Evolutionary conservation across 1,284 basidiomycete genomes (phyloP), one percentile per base, ranked within the genome.

Genomic region (Bjerkandera adusta): DNA sequence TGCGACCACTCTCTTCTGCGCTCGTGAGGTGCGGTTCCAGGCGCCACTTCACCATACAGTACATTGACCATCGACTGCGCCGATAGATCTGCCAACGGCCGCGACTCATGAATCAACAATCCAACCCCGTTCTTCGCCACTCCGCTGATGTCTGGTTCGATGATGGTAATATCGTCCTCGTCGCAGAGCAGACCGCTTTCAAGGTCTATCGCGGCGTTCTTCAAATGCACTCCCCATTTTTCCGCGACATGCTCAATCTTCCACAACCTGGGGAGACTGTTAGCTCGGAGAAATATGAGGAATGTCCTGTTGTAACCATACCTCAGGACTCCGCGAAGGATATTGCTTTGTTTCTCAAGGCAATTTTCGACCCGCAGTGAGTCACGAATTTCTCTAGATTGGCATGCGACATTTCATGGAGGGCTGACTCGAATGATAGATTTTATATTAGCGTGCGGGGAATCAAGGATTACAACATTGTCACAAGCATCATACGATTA

Each of bases 81-180:
- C n/a, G n/a, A n/a, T n/a, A n/a, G n/a, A n/a, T n/a, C n/a, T n/a
- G n/a, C n/a, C n/a, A n/a, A n/a, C n/a, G n/a, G n/a, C n/a, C n/a
- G n/a, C n/a, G n/a, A n/a, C n/a, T n/a, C n/a, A n/a, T n/a, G n/a
- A n/a, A n/a, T n/a, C n/a, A n/a, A n/a, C n/a, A n/a, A 36, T 4
- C 35, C n/a, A 3, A 36, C 18, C 13, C 8, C 15, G 4, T 4
- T 3, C 29, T 33, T 15, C n/a, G 42, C 27, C 38, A 26, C 32
- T 44, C 32, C 25, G 13, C 36, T 13, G 42, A 45, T 18, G 36
- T 50, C 39, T 50, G 49, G 49, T 50, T 43, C 30, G 49, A 47
- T 22, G 49, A 50, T 22, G 49, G 49, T 6, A 50, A 47, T 22
- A 27, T 46, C 35, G 45, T 50, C 15, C 38, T 47, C 5, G 25